Evolutionary conservation across 306 rosid species (phyloP).

Genomic region (Pyrus betulifolia): DNA sequence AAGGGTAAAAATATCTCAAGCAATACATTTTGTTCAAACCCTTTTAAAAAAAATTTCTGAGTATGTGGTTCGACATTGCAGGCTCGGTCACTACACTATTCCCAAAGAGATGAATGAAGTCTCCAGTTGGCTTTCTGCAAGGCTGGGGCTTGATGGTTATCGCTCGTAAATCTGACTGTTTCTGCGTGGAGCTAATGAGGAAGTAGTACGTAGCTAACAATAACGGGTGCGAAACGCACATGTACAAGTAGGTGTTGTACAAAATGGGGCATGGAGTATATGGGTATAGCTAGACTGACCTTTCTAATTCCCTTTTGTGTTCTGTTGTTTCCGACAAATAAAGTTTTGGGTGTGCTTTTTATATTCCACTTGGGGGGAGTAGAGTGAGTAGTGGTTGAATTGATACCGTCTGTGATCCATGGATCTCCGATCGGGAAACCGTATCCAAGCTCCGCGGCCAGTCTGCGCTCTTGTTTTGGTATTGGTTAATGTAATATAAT

Average conservation of each 20-base stretch:
- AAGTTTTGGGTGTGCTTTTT: slow-evolving; percentile 30
- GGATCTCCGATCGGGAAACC: too few relatives aligned
- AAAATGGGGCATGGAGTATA: slow-evolving; percentile 40
- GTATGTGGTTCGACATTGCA: slow-evolving; percentile 31
- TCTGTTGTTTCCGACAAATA: slow-evolving; percentile 28
- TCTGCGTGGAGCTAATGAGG: slow-evolving; percentile 10
- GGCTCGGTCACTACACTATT: slow-evolving; percentile 93
- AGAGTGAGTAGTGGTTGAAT: background rate
- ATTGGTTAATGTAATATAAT: background rate
- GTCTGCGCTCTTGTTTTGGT: background rate
- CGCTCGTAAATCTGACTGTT: slow-evolving; percentile 5
- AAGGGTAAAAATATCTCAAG: slow-evolving; percentile 45
- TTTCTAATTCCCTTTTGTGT: slow-evolving; percentile 28
- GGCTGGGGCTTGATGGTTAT: slow-evolving; percentile 75
- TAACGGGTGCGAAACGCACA: slow-evolving; percentile 19
- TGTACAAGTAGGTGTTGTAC: slow-evolving; percentile 31
- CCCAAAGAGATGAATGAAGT: slow-evolving; percentile 97
- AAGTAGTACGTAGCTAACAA: slow-evolving; percentile 19
- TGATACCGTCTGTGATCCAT: too few relatives aligned
- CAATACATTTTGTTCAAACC: background rate
- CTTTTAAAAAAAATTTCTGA: background rate
- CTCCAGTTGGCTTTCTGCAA: slow-evolving; percentile 73
- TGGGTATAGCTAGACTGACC: slow-evolving; percentile 31
- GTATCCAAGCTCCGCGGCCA: too few relatives aligned
- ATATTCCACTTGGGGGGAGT: slow-evolving; percentile 26